These are phyloP conservation scores for Willaertia magna DNA, from an alignment of 208 protist genomes.

Conservation along the genomic window DNA sequence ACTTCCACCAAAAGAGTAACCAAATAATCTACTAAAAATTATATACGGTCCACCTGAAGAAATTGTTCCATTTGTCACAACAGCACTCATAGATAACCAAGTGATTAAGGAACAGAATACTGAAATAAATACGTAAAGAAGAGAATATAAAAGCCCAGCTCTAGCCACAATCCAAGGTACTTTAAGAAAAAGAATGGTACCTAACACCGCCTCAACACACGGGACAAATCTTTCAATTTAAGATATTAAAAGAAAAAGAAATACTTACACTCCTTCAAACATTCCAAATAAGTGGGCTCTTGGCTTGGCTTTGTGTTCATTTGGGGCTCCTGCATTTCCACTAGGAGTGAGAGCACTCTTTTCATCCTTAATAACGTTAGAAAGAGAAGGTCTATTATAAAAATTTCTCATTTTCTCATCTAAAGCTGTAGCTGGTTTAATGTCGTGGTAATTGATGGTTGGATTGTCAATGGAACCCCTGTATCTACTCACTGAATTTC, in stretches of 20 bases:
- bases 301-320: not conserved
- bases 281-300: not conserved
- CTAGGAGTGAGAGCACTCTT: not conserved
- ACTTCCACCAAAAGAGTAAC: not conserved
- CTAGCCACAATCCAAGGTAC: not conserved
- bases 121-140: not conserved
- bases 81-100: not conserved
- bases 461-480: too few species aligned
- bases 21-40: not conserved
- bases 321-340: not conserved
- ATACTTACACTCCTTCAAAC: not conserved
- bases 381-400: not conserved
- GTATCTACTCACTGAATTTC: too few species aligned
- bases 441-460: not conserved
- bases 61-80: not conserved
- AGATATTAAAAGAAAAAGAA: too few species aligned
- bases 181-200: not conserved
- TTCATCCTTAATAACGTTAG: not conserved
- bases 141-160: not conserved
- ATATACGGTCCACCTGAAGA: not conserved
- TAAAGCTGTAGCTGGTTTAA: not conserved
- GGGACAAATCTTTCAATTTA: too few species aligned
- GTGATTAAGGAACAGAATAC: not conserved
- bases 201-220: not conserved
- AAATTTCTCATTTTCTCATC: not conserved